A percentile compares a stretch with the other conserved stretches of the same genome.
Evolutionary conservation across 306 rosid genomes (phyloP).

Genomic region (Vigna mungo): DNA sequence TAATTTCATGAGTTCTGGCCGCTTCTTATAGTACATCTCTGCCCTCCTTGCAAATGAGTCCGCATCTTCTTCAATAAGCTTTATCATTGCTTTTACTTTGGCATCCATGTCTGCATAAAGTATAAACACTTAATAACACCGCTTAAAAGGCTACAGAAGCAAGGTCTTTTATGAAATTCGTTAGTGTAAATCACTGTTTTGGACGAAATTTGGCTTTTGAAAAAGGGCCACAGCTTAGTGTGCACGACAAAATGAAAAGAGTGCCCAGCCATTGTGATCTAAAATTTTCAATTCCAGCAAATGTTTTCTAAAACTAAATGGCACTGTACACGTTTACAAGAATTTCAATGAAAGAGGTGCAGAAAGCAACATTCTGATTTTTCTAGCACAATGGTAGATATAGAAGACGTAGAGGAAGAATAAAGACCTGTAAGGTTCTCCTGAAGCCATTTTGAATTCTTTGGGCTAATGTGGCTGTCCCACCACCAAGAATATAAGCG

Average conservation of each 20-base stretch:
- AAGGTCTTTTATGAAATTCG: conserved; percentile 6
- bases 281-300: conserved; percentile 19
- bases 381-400: conserved; percentile 6
- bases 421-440: conserved; percentile 89
- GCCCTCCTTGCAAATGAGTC: conserved; percentile 99
- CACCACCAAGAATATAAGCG: conserved; percentile 99
- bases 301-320: neutral
- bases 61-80: conserved; percentile 99
- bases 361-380: conserved; percentile 21
- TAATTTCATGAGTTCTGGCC: conserved; percentile 95
- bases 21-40: conserved; percentile 98
- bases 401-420: conserved; percentile 29
- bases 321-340: neutral
- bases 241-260: neutral
- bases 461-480: conserved; percentile 98
- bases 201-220: neutral
- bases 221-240: neutral
- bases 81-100: conserved; percentile 97
- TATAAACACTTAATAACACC: conserved; percentile 31
- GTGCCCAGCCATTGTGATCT: conserved; percentile 13
- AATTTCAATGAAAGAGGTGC: neutral
- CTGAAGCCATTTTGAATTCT: conserved; percentile 98
- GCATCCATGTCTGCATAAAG: conserved; percentile 85
- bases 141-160: conserved; percentile 18
- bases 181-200: neutral